Evolutionary conservation across 1,284 basidiomycete genomes (phyloP).

Genomic region (Cutaneotrichosporon cavernicola): DNA sequence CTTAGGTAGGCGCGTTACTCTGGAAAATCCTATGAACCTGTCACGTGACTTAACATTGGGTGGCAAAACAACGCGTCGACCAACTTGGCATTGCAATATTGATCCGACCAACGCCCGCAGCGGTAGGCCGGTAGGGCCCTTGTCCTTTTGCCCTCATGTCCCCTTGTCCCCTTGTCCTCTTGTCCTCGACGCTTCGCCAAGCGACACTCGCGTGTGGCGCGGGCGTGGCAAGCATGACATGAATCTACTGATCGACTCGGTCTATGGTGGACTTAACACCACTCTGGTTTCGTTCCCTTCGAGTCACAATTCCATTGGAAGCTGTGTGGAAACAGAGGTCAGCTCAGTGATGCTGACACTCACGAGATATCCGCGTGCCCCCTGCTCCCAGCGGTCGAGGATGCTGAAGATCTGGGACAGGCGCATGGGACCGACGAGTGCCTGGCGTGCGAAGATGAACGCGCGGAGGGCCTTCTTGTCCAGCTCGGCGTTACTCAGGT

Average conservation of each 20-base stretch:
- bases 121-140: too few relatives aligned
- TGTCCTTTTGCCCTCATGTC: neutral
- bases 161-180: too few relatives aligned
- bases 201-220: neutral
- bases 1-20: neutral
- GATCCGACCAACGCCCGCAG: neutral
- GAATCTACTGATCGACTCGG: neutral
- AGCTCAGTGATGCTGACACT: constrained; percentile 3
- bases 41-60: constrained; percentile 1
- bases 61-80: constrained; percentile 9
- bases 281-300: constrained; percentile 5
- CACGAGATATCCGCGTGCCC: constrained; percentile 14
- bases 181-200: too few relatives aligned
- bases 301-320: constrained; percentile 9
- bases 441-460: constrained; percentile 14
- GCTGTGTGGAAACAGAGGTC: constrained; percentile 9
- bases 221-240: neutral
- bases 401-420: neutral
- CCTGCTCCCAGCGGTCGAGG: constrained; percentile 1
- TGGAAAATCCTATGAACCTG: neutral
- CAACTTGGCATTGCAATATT: neutral
- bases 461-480: neutral
- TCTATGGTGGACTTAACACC: constrained; percentile 3
- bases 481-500: constrained; percentile 4
- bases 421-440: neutral